phyloP scores from a whole-genome alignment of 306 rosid species.

The peach (Prunus persica) region DNA sequence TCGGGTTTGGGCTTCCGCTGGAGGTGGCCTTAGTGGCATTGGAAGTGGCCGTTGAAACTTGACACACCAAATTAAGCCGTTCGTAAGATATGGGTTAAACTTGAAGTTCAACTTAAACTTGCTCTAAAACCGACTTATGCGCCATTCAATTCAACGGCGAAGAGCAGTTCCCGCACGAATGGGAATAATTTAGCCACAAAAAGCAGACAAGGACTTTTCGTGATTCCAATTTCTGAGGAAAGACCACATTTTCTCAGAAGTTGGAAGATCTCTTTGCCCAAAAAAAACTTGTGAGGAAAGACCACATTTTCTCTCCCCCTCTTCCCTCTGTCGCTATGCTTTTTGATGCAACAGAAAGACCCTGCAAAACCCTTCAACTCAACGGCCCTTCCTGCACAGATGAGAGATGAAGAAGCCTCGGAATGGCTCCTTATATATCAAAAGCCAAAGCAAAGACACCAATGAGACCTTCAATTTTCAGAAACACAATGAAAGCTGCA shows the following conservation, averaged over 20 bases:
- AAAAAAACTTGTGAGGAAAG: not conserved
- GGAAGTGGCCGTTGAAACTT: not conserved
- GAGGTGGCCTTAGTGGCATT: not conserved
- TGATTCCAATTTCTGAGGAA: not conserved
- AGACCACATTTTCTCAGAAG: not conserved
- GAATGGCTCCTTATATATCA: conserved; percentile 29
- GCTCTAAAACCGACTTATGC: conserved; percentile 3
- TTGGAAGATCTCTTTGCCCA: no score
- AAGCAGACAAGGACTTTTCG: not conserved
- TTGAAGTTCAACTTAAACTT: not conserved
- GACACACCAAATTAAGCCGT: not conserved
- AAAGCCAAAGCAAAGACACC: conserved; percentile 26
- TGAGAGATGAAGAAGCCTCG: conserved; percentile 52
- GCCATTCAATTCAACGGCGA: conserved; percentile 10
- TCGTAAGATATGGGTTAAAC: not conserved
- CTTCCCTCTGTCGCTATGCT: not conserved
- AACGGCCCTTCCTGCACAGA: conserved; percentile 8
- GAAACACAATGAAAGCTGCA: conserved; percentile 11
- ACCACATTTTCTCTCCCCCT: not conserved
- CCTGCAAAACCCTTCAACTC: conserved; percentile 1
- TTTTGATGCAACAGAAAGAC: not conserved
- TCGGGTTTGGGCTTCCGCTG: no score
- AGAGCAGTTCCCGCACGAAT: conserved; percentile 19
- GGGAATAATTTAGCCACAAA: conserved; percentile 17
- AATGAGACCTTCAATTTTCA: conserved; percentile 8